These are phyloP conservation scores for Pseudogymnoascus sp. DNA, from an alignment of 2,329 filamentous ascomycete genomes.

Conservation along the genomic window DNA sequence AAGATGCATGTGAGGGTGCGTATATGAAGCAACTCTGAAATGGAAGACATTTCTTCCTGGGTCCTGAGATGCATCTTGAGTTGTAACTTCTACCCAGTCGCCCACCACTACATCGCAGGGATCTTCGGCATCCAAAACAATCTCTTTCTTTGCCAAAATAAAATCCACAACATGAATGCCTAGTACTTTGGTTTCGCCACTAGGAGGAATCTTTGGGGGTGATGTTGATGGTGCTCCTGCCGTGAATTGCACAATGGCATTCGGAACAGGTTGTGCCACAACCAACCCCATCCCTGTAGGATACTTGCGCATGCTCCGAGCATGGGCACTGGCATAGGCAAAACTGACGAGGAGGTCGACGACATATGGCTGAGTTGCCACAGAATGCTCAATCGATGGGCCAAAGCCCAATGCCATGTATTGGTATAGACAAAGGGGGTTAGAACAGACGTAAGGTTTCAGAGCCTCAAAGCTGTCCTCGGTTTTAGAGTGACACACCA, in stretches of 20 bases:
- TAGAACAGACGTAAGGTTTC: constrained; percentile 72
- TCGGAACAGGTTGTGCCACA: constrained; percentile 18
- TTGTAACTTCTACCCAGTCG: background rate
- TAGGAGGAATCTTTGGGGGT: background rate
- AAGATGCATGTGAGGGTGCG: background rate
- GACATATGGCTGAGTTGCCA: constrained; percentile 67
- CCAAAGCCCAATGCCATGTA: constrained; percentile 83
- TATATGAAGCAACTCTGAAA: background rate
- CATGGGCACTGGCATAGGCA: constrained; percentile 49
- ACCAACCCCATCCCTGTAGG: constrained; percentile 27
- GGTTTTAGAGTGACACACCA: constrained; percentile 69
- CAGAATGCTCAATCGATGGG: constrained; percentile 76
- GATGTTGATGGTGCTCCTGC: background rate
- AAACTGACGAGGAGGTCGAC: constrained; percentile 80
- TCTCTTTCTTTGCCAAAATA: background rate
- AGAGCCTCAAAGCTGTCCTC: constrained; percentile 55
- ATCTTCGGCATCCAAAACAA: background rate
- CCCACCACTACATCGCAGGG: background rate
- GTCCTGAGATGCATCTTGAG: background rate
- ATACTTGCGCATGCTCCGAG: constrained; percentile 25
- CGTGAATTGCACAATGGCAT: background rate
- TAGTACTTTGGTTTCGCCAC: background rate
- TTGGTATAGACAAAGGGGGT: constrained; percentile 71
- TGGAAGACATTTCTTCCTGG: background rate
- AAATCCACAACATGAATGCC: background rate